Base-by-base conservation (phyloP, 108 stramenopile species). In the Conticribra weissflogii region DNA sequence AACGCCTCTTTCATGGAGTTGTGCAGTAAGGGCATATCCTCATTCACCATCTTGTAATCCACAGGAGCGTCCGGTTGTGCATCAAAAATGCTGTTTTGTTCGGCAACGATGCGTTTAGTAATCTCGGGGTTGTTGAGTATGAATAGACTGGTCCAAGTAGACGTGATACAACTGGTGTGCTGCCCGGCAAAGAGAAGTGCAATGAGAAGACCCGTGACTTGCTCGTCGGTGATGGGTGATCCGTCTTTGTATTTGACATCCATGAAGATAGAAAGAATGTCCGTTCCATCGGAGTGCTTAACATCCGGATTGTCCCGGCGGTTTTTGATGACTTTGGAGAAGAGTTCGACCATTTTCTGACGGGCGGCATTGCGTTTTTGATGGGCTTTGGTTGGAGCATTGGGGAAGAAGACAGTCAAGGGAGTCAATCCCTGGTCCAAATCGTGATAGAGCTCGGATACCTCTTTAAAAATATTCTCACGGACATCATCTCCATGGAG, bases 171-270 rank as follows among this genome's bases (percentile, higher is more conserved):
- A 24, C 92, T 94, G 17, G 99, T 99, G 82, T 99, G 99, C 83
- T 99, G 99, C 49, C 99, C 99, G 15, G 99, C 98, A 81, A 99
- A 99, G 63, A 99, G 85, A 24, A 98, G 68, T 4, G 99, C 99
- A 85, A 98, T 98, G 46, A 99, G 64, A 32, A 99, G 78, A 18
- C 99, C 99, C 8, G 97, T 97, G 25, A 99, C 90, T 84, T 99
- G 90, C 68, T 97, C 95, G 36, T 97, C 92, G 3, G 96, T 97
- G 56, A 90, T 78, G 27, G 63, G 64, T 18, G 83, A 82, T 49
- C 97, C 98, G 74, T 98, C 98, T 82, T 98, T 98, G 89, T 99
- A 99, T 66, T 90, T 92, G 67, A 97, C 86, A 63, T 99, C 98
- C 92, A 98, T 97, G 71, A 98, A 98, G 12, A 97, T 83, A 62